Evolutionary conservation across 1,139 yeast species (phyloP), one percentile per base, ranked within the genome.

Genomic region (Geotrichum restrictum): DNA sequence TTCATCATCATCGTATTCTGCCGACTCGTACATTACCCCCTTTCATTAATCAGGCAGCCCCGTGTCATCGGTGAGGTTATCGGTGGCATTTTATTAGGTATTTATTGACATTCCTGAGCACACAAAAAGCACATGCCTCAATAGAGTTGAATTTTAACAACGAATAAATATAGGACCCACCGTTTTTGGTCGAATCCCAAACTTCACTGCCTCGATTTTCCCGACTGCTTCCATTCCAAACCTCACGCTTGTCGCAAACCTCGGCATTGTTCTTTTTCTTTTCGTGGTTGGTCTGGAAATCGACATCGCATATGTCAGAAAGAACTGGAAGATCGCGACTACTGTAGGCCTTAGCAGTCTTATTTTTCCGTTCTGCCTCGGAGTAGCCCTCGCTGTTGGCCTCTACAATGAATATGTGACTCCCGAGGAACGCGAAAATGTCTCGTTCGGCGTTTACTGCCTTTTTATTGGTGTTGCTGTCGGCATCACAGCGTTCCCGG

Each of bases 401-500:
- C 66, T 86, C 39, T 85, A 81, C 68, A 70, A 81, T 36, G 74
- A 79, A 33, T 85, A 83, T 64, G 63, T 68, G 16, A 57, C 60
- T 24, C 59, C 59, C 10, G 66, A 73, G 41, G 67, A 64, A 19
- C 60, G 66, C 27, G 74, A 66, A 16, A 63, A 64, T 7, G 74
- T 81, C 41, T 71, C 79, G 53, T 85, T 83, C 64, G 82, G 88
- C n/a, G 83, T 88, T 0, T 85, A 77, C 60, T 80, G 83, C 82
- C 84, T 84, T 14, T 85, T 85, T 59, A 81, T 85, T 48, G 89
- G 91, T 3, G 88, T 84, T 18, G 91, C 95, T 1, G 76, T 85
- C 73, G 81, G 91, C 58, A 84, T 86, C 59, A 86, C 95, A 1
- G 95, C 94, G 0, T 82, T 86, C 68, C 95, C 95, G 0, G 95